These are phyloP conservation scores for Russula olivacea DNA, from an alignment of 768 basidiomycete genomes.

Conservation along the genomic window DNA sequence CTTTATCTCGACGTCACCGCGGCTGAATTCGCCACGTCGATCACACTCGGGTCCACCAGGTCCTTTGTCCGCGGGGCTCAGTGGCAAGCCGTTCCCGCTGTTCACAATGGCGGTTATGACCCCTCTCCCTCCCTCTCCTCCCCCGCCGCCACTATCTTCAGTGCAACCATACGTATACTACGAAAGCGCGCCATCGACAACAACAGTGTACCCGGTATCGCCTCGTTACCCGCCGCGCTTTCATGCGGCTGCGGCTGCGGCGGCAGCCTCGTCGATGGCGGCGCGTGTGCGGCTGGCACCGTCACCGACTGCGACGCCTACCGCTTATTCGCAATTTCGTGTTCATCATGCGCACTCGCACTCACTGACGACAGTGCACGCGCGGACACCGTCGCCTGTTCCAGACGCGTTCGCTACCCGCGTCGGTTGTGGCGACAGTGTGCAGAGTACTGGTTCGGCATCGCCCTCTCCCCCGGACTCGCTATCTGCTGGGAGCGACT, in stretches of 20 bases:
- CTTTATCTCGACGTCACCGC: constrained; percentile 27
- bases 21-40: constrained; percentile 32
- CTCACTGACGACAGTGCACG: constrained; percentile 46
- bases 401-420: constrained; percentile 18
- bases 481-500: constrained; percentile 43
- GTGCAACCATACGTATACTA: constrained; percentile 24
- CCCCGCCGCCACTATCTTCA: constrained; percentile 3
- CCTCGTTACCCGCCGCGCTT: constrained; percentile 21
- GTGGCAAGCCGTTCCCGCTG: constrained; percentile 8
- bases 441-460: constrained; percentile 19
- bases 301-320: constrained; percentile 23
- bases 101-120: constrained; percentile 22
- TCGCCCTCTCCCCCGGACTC: constrained; percentile 31
- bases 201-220: constrained; percentile 14
- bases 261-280: constrained; percentile 8
- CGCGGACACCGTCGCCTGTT: constrained; percentile 37
- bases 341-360: constrained; percentile 43
- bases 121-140: constrained; percentile 22
- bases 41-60: constrained; percentile 33
- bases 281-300: constrained; percentile 16
- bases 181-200: constrained; percentile 21
- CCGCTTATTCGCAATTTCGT: constrained; percentile 25
- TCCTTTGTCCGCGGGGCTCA: constrained; percentile 15
- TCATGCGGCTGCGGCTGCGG: constrained; percentile 14
- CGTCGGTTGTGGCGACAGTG: background rate